These are phyloP conservation scores for Suhomyces terraborum DNA, from an alignment of 1,139 yeast species.

Conservation along the genomic window DNA sequence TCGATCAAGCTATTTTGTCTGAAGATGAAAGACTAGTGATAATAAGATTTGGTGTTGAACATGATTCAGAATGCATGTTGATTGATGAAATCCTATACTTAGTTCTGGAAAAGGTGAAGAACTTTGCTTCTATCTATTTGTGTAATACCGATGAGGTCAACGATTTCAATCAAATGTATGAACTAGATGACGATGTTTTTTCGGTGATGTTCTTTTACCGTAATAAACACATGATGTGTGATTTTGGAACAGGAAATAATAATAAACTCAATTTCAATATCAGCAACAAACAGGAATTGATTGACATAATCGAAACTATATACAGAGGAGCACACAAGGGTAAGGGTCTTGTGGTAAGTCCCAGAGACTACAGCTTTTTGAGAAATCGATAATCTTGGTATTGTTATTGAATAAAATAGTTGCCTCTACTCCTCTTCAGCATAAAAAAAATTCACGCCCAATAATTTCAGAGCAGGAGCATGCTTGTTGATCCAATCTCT, in stretches of 20 bases:
- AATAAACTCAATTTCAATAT: slow-evolving; percentile 83
- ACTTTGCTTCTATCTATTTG: slow-evolving; percentile 84
- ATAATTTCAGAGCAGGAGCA: slow-evolving; percentile 60
- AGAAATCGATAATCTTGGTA: slow-evolving; percentile 3
- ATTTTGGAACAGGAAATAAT: slow-evolving; percentile 96
- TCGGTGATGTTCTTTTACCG: slow-evolving; percentile 91
- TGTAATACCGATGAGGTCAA: slow-evolving; percentile 90
- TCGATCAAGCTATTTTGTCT: slow-evolving; percentile 85
- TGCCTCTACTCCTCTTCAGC: slow-evolving; percentile 56
- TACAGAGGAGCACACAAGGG: slow-evolving; percentile 93
- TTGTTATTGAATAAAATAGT: neutral
- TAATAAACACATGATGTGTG: slow-evolving; percentile 97
- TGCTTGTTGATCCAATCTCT: slow-evolving; percentile 68
- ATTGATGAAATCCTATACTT: slow-evolving; percentile 86
- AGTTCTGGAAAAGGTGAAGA: slow-evolving; percentile 79
- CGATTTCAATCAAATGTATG: slow-evolving; percentile 92
- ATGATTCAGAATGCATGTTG: slow-evolving; percentile 76
- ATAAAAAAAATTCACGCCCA: slow-evolving; percentile 78
- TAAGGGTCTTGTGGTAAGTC: slow-evolving; percentile 87
- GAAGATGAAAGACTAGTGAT: slow-evolving; percentile 90
- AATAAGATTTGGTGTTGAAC: slow-evolving; percentile 82
- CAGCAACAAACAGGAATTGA: slow-evolving; percentile 82
- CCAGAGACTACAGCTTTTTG: slow-evolving; percentile 56
- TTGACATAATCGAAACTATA: slow-evolving; percentile 86
- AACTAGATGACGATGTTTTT: slow-evolving; percentile 78